Evolutionary conservation across 116 monocot genomes (phyloP).

Genomic region (Posidonia oceanica): DNA sequence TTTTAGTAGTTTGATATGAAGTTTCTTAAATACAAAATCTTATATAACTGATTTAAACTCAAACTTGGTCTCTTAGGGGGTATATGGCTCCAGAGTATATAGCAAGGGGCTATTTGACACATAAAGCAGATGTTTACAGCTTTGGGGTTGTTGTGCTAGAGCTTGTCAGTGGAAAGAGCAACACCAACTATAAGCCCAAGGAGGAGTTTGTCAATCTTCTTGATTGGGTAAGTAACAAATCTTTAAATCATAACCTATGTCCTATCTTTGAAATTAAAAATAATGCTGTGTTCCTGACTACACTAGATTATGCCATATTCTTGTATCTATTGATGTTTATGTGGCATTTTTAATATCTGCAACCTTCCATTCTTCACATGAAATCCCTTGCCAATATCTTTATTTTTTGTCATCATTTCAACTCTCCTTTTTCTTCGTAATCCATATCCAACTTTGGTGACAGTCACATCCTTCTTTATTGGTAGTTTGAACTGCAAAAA

Average conservation of each 20-base stretch:
- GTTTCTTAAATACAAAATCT: background rate
- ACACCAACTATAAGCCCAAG: slow-evolving; percentile 10
- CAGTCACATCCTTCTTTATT: background rate
- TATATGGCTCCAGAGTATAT: slow-evolving; percentile 22
- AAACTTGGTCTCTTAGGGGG: slow-evolving; percentile 5
- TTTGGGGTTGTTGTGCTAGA: slow-evolving; percentile 16
- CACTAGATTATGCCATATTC: too few relatives aligned
- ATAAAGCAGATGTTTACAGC: slow-evolving; percentile 24
- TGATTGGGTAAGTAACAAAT: slow-evolving; percentile 12
- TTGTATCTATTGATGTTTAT: too few relatives aligned
- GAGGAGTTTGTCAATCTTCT: slow-evolving; percentile 11
- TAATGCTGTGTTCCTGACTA: too few relatives aligned
- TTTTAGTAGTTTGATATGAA: background rate
- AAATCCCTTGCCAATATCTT: background rate
- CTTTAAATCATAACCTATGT: background rate
- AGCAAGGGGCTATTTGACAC: slow-evolving; percentile 12
- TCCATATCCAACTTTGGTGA: too few relatives aligned
- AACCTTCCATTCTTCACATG: background rate
- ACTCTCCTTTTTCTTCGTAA: too few relatives aligned
- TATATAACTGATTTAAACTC: background rate
- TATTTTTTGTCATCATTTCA: too few relatives aligned
- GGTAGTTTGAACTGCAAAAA: background rate
- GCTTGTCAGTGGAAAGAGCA: slow-evolving; percentile 12
- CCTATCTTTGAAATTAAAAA: background rate
- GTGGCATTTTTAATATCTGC: background rate